A percentile compares a stretch with the other conserved stretches of the same genome.
phyloP scores from a whole-genome alignment of 768 basidiomycete species.

The Termitomyces bulborhizus region DNA sequence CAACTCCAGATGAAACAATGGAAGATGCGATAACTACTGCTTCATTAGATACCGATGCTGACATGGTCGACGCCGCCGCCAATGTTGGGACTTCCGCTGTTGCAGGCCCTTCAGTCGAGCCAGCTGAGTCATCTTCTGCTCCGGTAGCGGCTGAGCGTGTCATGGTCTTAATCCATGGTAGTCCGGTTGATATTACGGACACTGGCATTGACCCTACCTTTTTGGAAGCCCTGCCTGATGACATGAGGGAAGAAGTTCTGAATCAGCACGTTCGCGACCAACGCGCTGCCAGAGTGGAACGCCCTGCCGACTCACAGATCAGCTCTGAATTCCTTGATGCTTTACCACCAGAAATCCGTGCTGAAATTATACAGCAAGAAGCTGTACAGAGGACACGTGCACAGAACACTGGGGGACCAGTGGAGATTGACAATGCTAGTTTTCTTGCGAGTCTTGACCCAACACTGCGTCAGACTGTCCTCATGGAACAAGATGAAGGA shows the following conservation, averaged over 20 bases:
- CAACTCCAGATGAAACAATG: conserved; percentile 25
- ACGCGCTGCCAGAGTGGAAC: conserved; percentile 68
- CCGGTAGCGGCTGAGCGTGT: conserved; percentile 51
- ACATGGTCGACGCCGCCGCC: conserved; percentile 5
- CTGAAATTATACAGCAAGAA: conserved; percentile 96
- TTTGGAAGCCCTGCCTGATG: conserved; percentile 94
- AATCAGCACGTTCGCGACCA: conserved; percentile 96
- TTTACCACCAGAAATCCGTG: conserved; percentile 91
- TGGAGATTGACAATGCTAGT: conserved; percentile 82
- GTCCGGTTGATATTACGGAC: conserved; percentile 93
- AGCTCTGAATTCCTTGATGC: conserved; percentile 95
- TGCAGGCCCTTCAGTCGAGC: conserved; percentile 14
- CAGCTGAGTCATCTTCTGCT: conserved; percentile 17
- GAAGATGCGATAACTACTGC: conserved; percentile 20
- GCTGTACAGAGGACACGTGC: conserved; percentile 71
- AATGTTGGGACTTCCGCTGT: conserved; percentile 34
- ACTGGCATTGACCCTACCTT: conserved; percentile 98
- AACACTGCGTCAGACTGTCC: conserved; percentile 81
- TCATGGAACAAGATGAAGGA: conserved; percentile 83
- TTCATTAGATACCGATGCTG: conserved; percentile 31
- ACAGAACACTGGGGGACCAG: conserved; percentile 44
- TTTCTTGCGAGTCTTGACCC: conserved; percentile 93
- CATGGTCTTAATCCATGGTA: conserved; percentile 89
- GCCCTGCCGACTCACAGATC: conserved; percentile 80
- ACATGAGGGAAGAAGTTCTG: conserved; percentile 97